Evolutionary conservation across 2,329 filamentous ascomycete genomes (phyloP).

Genomic region (Paracoccidioides lutzii): DNA sequence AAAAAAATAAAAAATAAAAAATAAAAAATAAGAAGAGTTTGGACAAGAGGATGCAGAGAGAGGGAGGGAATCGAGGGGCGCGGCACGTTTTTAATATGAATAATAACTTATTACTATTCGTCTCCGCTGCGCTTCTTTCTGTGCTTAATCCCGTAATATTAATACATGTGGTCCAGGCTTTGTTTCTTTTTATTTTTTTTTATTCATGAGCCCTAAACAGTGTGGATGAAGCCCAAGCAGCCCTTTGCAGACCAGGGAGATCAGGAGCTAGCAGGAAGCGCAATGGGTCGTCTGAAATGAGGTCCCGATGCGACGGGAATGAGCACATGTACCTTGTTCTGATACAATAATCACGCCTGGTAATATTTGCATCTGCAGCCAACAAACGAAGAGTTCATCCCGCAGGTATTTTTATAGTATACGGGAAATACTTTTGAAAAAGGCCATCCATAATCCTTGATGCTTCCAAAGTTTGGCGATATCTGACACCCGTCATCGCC

Average conservation of each 20-base stretch:
- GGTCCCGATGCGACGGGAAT: slow-evolving; percentile 1
- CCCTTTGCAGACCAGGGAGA: not conserved
- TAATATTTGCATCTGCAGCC: not conserved
- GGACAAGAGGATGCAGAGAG: not conserved
- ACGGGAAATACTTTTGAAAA: not conserved
- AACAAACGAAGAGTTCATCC: not conserved
- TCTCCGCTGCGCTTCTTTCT: slow-evolving; percentile 2
- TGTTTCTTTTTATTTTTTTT: not conserved
- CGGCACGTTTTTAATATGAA: not conserved
- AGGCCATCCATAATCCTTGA: not conserved
- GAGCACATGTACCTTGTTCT: not conserved
- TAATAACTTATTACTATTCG: not conserved
- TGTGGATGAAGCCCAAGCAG: not conserved
- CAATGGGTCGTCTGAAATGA: not conserved
- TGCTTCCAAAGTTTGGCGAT: not conserved
- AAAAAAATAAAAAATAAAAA: not conserved
- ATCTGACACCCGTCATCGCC: not conserved
- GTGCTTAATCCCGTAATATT: not conserved
- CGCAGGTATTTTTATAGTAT: slow-evolving; percentile 1
- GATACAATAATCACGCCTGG: not conserved
- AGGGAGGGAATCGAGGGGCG: not conserved
- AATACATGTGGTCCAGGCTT: not conserved
- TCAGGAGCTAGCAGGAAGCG: not conserved
- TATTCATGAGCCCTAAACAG: slow-evolving; percentile 1
- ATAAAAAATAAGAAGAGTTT: no score